Base-by-base conservation (phyloP, 345 rosid genomes). In the Aquilaria yunnanensis region DNA sequence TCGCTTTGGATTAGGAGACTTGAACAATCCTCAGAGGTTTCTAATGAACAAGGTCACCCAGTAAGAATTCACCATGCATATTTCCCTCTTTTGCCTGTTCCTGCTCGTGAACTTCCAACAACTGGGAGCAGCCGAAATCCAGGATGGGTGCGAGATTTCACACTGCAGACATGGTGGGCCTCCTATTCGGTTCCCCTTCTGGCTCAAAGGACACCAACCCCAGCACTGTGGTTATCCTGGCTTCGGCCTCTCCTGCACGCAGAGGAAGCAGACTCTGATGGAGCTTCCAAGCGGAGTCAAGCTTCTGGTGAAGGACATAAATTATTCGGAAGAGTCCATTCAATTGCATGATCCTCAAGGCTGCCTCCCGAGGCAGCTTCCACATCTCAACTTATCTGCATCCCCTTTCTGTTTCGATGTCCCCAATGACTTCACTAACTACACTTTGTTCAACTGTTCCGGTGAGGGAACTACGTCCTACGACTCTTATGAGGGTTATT, bases 141-240 rank as follows among this genome's bases (percentile, higher is more conserved):
- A 54, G 31, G n/a, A n/a, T n/a, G 52, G 29, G 2, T 64, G 67
- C 60, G 10, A 45, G 16, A 48, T 6, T 13, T 47, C 3, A 5
- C 0, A 29, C n/a, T 64, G 67, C 60, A 2, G 4, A 6, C n/a
- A n/a, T n/a, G n/a, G n/a, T n/a, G 41, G 41, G 3, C 41, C 41
- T 51, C 55, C n/a, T 13, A 55, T 61, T 48, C 61, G 50, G 2
- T 58, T 58, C 61, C 61, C 61, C 0, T 58, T 58, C 32, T 43
- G 50, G 16, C 49, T 58, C 10, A 58, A 58, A 58, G 50, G 12
- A 5, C 41, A 6, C 41, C 50, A 58, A 8, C 50, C 61, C 11
- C 5, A 41, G 4, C 49, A 43, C 32, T 58, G 61, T 9, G 50
- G 50, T 9, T 58, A 14, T 43, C 29, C 47, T 2, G 61, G 49